Evolutionary conservation across 306 rosid genomes (phyloP), one percentile per base, ranked within the genome.

Genomic region (Cucurbita ficifolia): DNA sequence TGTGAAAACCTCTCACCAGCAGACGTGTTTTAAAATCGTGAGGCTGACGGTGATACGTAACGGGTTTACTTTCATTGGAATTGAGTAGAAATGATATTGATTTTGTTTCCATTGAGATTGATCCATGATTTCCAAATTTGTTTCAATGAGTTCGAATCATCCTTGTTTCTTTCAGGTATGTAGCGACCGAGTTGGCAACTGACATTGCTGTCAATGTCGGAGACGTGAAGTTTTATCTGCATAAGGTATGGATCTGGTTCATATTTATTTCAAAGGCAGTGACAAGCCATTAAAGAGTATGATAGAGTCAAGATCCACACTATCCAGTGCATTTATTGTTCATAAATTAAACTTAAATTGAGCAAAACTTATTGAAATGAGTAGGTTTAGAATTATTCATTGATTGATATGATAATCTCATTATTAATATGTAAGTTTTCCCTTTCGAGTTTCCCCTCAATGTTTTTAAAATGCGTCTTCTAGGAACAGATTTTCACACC

Each of bases 191-290:
- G 79, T 77, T 92, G 78, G 88, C 90, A 70, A 79, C 96, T 12
- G 98, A 92, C 77, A 69, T 90, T 33, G 88, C 55, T 57, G 77
- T 90, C 71, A 88, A 86, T 60, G 86, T 90, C 52, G 89, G 96
- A 63, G 87, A 86, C 40, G 89, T 87, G 49, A 90, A 86, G 76
- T 92, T 92, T 83, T 87, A 84, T 83, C 85, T 92, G 59, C 98
- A 90, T n/a, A 92, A 92, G 98, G 98, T 92, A 86, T 80, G 78
- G 62, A 74, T 70, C 75, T 78, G 72, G 65, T 72, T 56, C 43
- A 50, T 46, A 43, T 21, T 76, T 76, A 17, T 36, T 75, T 67
- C 72, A 67, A 33, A 18, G n/a, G 53, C 36, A 43, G 36, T 19
- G 38, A 43, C 45, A 35, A 7, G 72, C 12, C 50, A 2, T 18